These are phyloP conservation scores for Phylloporus sp. DNA, from an alignment of 768 basidiomycete genomes.

Conservation along the genomic window DNA sequence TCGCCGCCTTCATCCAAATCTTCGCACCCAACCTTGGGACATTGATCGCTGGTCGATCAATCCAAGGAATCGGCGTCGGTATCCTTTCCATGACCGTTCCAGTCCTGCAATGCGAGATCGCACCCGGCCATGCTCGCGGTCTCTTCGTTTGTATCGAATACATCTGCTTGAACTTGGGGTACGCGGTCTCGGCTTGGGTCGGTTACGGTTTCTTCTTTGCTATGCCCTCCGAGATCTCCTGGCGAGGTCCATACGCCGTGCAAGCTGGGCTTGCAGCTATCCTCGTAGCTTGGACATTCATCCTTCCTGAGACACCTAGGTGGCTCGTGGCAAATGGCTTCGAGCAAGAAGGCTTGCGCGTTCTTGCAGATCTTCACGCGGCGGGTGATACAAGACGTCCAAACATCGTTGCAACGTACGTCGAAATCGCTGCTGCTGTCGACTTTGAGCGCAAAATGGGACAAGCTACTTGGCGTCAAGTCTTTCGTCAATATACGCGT, in stretches of 20 bases:
- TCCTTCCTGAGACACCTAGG: constrained; percentile 49
- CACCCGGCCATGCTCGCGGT: constrained; percentile 44
- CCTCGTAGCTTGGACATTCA: constrained; percentile 43
- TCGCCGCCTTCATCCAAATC: constrained; percentile 47
- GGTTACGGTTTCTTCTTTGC: constrained; percentile 48
- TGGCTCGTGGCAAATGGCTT: constrained; percentile 54
- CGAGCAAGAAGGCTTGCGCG: constrained; percentile 42
- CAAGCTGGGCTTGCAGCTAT: constrained; percentile 47
- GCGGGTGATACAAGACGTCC: constrained; percentile 42
- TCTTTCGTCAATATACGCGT: constrained; percentile 47
- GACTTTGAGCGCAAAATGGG: constrained; percentile 37
- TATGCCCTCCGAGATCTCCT: constrained; percentile 43
- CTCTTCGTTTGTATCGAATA: constrained; percentile 52
- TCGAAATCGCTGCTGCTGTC: constrained; percentile 38
- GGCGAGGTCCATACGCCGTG: constrained; percentile 53
- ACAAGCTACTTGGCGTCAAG: constrained; percentile 42
- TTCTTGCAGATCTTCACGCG: constrained; percentile 56
- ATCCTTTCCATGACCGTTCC: constrained; percentile 50
- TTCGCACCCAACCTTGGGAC: constrained; percentile 41
- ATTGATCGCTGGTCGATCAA: constrained; percentile 40
- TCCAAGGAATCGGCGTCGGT: constrained; percentile 47
- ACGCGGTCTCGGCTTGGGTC: constrained; percentile 45
- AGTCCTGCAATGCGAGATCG: constrained; percentile 45
- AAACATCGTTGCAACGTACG: constrained; percentile 40
- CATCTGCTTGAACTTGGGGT: constrained; percentile 47